Conservation (phyloP, 306 rosid genomes). For the Alnus rubra region DNA sequence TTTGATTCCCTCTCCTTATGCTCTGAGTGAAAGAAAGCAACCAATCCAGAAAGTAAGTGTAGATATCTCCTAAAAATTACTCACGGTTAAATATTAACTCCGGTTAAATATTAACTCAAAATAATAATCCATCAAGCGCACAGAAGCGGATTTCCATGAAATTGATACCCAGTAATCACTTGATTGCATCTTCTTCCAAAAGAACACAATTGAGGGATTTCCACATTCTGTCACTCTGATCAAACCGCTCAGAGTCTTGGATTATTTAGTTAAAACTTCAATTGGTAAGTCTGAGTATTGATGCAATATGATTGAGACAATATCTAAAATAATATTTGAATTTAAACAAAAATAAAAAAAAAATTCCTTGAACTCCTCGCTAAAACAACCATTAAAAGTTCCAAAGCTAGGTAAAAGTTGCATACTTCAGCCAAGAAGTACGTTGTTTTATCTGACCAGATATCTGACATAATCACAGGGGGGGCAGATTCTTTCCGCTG, state of each 20-base stretch:
- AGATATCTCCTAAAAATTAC: not conserved
- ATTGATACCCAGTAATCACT: not conserved
- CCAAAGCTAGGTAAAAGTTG: constrained; percentile 19
- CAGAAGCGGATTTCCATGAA: not conserved
- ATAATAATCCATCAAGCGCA: not conserved
- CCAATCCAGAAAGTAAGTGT: not conserved
- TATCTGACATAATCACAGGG: constrained; percentile 63
- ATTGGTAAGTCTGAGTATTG: not conserved
- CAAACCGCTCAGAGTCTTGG: not conserved
- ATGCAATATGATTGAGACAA: not conserved
- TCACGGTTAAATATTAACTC: not conserved
- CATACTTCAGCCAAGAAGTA: constrained; percentile 98
- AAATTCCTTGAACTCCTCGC: not conserved
- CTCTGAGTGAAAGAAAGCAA: not conserved
- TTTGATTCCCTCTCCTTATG: not conserved
- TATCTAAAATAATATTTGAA: not conserved
- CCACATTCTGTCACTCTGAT: not conserved
- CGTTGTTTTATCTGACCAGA: constrained; percentile 64
- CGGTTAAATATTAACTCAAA: not conserved
- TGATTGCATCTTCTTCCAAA: not conserved
- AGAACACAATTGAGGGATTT: not conserved
- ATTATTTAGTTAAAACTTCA: not conserved
- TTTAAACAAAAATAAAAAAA: not conserved
- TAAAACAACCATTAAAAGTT: not conserved
- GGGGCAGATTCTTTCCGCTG: constrained; percentile 98